These are phyloP conservation scores for Russula abietina DNA, from an alignment of 768 basidiomycete species.

Conservation along the genomic window DNA sequence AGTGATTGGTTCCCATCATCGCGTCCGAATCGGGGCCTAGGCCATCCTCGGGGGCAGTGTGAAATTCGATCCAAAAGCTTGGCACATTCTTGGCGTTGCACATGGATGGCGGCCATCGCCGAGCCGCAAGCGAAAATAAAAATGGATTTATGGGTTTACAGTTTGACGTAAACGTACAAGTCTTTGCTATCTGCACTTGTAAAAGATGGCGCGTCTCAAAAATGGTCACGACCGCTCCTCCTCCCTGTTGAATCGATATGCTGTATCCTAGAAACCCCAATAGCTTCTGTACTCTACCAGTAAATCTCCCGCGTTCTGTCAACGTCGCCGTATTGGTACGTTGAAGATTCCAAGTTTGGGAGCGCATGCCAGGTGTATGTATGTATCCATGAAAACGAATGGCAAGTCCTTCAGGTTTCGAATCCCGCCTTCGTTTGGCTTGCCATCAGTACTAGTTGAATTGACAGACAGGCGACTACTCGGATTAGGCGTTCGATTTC, in stretches of 20 bases:
- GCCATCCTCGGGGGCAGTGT: background rate
- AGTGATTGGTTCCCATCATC: too few relatives aligned
- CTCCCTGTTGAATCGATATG: background rate
- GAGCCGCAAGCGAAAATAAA: background rate
- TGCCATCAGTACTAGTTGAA: too few relatives aligned
- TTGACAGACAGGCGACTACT: too few relatives aligned
- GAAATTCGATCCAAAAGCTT: background rate
- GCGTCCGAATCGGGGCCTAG: too few relatives aligned
- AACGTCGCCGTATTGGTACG: background rate
- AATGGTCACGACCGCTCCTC: background rate
- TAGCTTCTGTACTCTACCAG: background rate
- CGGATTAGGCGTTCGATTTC: too few relatives aligned
- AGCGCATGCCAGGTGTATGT: background rate
- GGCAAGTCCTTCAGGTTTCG: background rate
- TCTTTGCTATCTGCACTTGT: background rate
- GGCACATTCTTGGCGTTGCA: background rate
- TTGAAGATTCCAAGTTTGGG: background rate
- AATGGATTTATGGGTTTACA: too few relatives aligned
- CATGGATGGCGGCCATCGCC: background rate
- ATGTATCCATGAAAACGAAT: background rate
- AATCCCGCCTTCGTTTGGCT: background rate
- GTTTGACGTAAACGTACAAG: background rate
- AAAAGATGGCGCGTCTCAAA: background rate
- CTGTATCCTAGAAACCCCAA: background rate
- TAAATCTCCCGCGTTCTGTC: background rate